A percentile compares a stretch with the other conserved stretches of the same genome.
Evolutionary conservation across 108 stramenopile genomes (phyloP).

Genomic region (Nitzschia palea): DNA sequence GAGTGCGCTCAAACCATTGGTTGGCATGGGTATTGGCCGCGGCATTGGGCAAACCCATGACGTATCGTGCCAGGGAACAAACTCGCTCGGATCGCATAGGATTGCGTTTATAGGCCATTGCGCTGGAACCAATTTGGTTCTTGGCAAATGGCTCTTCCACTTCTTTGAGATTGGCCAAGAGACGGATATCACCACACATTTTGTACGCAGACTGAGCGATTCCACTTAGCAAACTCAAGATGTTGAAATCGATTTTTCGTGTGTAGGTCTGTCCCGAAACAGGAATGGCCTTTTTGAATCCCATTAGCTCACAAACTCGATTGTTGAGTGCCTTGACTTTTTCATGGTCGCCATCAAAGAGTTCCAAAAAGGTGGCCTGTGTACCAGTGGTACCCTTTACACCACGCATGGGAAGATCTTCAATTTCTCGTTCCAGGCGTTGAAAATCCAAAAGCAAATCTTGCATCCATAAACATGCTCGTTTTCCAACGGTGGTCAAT

Average conservation of each 20-base stretch:
- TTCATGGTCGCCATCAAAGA: slow-evolving; percentile 98
- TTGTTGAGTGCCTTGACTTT: slow-evolving; percentile 90
- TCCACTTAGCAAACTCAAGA: slow-evolving; percentile 88
- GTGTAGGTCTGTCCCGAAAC: slow-evolving; percentile 99
- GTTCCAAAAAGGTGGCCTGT: slow-evolving; percentile 96
- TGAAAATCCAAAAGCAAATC: slow-evolving; percentile 91
- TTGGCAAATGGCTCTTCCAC: slow-evolving; percentile 94
- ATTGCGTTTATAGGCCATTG: slow-evolving; percentile 99
- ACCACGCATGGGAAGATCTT: slow-evolving; percentile 94
- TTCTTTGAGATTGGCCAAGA: slow-evolving; percentile 97
- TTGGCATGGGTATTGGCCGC: slow-evolving; percentile 95
- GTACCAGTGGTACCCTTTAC: slow-evolving; percentile 99
- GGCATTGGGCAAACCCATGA: slow-evolving; percentile 89
- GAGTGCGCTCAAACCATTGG: slow-evolving; percentile 99
- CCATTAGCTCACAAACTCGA: slow-evolving; percentile 92
- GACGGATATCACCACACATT: slow-evolving; percentile 98
- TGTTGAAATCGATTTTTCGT: slow-evolving; percentile 94
- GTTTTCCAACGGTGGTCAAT: slow-evolving; percentile 97
- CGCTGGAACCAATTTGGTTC: slow-evolving; percentile 95
- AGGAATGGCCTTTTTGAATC: slow-evolving; percentile 87
- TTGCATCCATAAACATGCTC: slow-evolving; percentile 97
- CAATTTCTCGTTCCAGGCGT: slow-evolving; percentile 87
- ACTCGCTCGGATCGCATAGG: slow-evolving; percentile 97
- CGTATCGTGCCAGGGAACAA: slow-evolving; percentile 92
- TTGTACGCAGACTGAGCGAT: slow-evolving; percentile 97